Evolutionary conservation across 2,329 filamentous ascomycete species (phyloP).

Genomic region (Xylariales sp.): DNA sequence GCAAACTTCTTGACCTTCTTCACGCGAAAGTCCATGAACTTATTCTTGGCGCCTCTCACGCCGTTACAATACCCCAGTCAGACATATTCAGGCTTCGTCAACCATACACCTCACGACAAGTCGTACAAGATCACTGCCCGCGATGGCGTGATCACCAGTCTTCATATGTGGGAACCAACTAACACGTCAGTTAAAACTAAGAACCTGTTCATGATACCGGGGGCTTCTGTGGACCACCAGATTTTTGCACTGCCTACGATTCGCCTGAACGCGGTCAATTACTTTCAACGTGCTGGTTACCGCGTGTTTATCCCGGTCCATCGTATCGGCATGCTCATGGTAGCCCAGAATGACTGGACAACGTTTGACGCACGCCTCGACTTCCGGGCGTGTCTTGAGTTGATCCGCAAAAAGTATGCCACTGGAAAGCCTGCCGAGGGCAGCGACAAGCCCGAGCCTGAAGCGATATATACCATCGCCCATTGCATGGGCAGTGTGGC

Average conservation of each 20-base stretch:
- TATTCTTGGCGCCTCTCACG: slow-evolving; percentile 66
- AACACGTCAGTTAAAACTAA: slow-evolving; percentile 53
- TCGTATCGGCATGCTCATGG: slow-evolving; percentile 66
- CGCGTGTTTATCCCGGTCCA: slow-evolving; percentile 68
- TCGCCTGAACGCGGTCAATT: slow-evolving; percentile 71
- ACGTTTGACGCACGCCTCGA: slow-evolving; percentile 71
- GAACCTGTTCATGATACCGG: slow-evolving; percentile 71
- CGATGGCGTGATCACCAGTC: slow-evolving; percentile 63
- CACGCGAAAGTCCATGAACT: slow-evolving; percentile 62
- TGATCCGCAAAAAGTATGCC: slow-evolving; percentile 58
- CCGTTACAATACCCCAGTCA: slow-evolving; percentile 65
- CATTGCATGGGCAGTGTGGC: slow-evolving; percentile 75
- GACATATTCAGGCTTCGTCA: slow-evolving; percentile 63
- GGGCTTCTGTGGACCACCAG: slow-evolving; percentile 71
- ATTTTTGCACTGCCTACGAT: slow-evolving; percentile 73
- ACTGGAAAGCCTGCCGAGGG: slow-evolving; percentile 10
- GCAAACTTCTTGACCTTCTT: slow-evolving; percentile 67
- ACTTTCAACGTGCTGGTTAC: slow-evolving; percentile 70
- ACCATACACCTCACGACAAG: slow-evolving; percentile 59
- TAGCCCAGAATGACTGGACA: slow-evolving; percentile 65
- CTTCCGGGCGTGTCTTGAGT: slow-evolving; percentile 65
- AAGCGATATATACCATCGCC: slow-evolving; percentile 64
- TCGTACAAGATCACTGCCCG: slow-evolving; percentile 60
- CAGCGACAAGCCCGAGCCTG: slow-evolving; percentile 31
- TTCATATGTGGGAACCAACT: slow-evolving; percentile 69